Percentiles rank a stretch among this genome's conserved stretches.
These are phyloP conservation scores for Lichenothelia convexa DNA, from an alignment of 495 filamentous ascomycete genomes.

Conservation along the genomic window DNA sequence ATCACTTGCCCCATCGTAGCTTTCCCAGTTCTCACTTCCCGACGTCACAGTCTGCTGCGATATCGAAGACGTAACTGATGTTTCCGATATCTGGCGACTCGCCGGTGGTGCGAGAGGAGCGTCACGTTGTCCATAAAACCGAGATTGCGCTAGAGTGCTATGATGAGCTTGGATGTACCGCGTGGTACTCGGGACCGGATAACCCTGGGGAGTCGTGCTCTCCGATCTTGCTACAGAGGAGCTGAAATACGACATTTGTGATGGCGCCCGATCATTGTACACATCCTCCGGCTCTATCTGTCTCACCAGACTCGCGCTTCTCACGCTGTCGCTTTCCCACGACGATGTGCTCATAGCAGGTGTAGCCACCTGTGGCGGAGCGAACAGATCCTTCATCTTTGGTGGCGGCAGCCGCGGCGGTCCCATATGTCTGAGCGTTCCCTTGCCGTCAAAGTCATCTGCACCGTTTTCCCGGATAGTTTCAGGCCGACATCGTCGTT, in stretches of 20 bases:
- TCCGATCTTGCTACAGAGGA: constrained; percentile 6
- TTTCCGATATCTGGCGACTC: constrained; percentile 10
- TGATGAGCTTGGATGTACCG: too few relatives aligned
- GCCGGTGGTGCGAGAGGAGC: constrained; percentile 6
- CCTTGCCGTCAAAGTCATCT: constrained; percentile 26
- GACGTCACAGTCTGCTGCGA: constrained; percentile 23
- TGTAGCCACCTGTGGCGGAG: constrained; percentile 46
- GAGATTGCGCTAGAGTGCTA: constrained; percentile 7
- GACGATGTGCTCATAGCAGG: constrained; percentile 21
- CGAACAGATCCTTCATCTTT: constrained; percentile 71
- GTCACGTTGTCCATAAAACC: too few relatives aligned
- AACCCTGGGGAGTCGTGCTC: too few relatives aligned
- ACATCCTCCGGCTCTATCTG: constrained; percentile 69
- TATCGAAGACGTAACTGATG: constrained; percentile 4
- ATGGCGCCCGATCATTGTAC: constrained; percentile 47
- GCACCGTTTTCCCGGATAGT: constrained; percentile 14
- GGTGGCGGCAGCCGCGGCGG: constrained; percentile 58
- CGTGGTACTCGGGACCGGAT: too few relatives aligned
- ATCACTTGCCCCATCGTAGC: constrained; percentile 44
- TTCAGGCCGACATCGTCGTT: constrained; percentile 30
- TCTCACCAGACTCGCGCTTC: constrained; percentile 55
- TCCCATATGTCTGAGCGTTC: constrained; percentile 29
- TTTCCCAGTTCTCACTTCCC: constrained; percentile 92
- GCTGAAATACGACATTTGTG: too few relatives aligned
- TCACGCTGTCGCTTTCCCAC: constrained; percentile 15